phyloP scores from a whole-genome alignment of 805 yeast species.

The Ogataea methylovora region DNA sequence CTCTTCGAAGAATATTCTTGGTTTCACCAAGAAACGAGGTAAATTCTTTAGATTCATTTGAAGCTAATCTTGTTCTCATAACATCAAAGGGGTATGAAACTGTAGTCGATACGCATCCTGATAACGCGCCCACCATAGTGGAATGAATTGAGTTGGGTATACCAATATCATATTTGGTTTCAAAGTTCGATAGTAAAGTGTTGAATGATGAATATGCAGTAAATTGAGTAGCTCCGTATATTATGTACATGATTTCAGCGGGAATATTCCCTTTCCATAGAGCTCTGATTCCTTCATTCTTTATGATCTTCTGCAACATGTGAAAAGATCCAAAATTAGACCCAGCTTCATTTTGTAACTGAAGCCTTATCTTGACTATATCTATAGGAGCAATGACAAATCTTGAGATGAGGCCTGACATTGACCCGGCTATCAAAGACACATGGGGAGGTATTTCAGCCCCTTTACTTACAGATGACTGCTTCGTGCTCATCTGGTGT shows the following conservation, averaged over 20 bases:
- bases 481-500: no score
- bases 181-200: slow-evolving; percentile 27
- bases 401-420: slow-evolving; percentile 55
- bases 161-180: slow-evolving; percentile 13
- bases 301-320: slow-evolving; percentile 35
- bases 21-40: slow-evolving; percentile 28
- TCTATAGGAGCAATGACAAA: slow-evolving; percentile 67
- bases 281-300: slow-evolving; percentile 52
- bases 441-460: slow-evolving; percentile 43
- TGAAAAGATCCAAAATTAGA: slow-evolving; percentile 28
- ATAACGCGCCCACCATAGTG: slow-evolving; percentile 58
- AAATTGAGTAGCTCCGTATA: slow-evolving; percentile 85
- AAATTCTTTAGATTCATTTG: slow-evolving; percentile 35
- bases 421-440: slow-evolving; percentile 62
- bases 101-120: slow-evolving; percentile 71
- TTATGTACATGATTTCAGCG: slow-evolving; percentile 76
- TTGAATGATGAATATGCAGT: slow-evolving; percentile 57
- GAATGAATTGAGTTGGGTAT: slow-evolving; percentile 35
- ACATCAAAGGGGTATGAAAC: slow-evolving; percentile 86
- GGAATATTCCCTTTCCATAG: slow-evolving; percentile 98
- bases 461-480: slow-evolving; percentile 24
- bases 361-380: slow-evolving; percentile 68
- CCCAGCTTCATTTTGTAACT: slow-evolving; percentile 33
- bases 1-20: slow-evolving; percentile 20
- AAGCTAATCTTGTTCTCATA: slow-evolving; percentile 80